Evolutionary conservation across 2,329 filamentous ascomycete genomes (phyloP).

Genomic region (Trichoderma brevicompactum): DNA sequence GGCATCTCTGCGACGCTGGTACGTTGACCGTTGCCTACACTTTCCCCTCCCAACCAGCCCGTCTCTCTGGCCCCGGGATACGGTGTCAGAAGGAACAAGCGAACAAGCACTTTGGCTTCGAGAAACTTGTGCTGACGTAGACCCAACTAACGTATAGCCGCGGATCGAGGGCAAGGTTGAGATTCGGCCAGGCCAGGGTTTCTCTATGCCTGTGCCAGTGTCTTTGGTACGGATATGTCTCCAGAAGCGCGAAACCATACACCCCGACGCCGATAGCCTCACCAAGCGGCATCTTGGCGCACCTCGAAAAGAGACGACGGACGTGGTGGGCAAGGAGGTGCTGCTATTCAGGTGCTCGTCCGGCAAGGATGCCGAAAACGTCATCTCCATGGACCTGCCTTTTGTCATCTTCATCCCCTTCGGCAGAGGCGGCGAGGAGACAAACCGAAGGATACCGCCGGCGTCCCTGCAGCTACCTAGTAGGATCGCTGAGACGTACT

Average conservation of each 20-base stretch:
- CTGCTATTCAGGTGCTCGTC: slow-evolving; percentile 84
- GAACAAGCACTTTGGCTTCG: background rate
- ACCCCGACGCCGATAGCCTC: slow-evolving; percentile 92
- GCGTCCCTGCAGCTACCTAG: slow-evolving; percentile 89
- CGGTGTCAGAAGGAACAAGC: background rate
- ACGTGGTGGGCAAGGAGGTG: slow-evolving; percentile 95
- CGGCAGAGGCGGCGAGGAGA: slow-evolving; percentile 86
- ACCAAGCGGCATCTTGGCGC: slow-evolving; percentile 90
- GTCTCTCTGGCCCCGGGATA: background rate
- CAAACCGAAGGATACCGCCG: slow-evolving; percentile 85
- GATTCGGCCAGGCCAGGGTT: slow-evolving; percentile 83
- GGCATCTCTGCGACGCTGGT: slow-evolving; percentile 97
- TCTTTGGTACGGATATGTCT: slow-evolving; percentile 94
- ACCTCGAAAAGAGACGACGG: slow-evolving; percentile 85
- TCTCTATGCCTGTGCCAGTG: slow-evolving; percentile 85
- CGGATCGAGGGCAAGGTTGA: slow-evolving; percentile 98
- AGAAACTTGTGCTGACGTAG: background rate
- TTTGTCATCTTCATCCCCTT: slow-evolving; percentile 98
- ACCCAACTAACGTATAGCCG: slow-evolving; percentile 60
- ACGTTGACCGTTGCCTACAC: slow-evolving; percentile 49
- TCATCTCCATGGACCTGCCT: slow-evolving; percentile 94
- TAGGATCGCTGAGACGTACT: slow-evolving; percentile 94
- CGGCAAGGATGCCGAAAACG: slow-evolving; percentile 82
- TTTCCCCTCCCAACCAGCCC: background rate
- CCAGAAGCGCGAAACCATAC: slow-evolving; percentile 92